Percentiles rank a stretch among this genome's conserved stretches.
phyloP scores from a whole-genome alignment of 371 early-diverging fungal species.

The Mucor plumbeus region DNA sequence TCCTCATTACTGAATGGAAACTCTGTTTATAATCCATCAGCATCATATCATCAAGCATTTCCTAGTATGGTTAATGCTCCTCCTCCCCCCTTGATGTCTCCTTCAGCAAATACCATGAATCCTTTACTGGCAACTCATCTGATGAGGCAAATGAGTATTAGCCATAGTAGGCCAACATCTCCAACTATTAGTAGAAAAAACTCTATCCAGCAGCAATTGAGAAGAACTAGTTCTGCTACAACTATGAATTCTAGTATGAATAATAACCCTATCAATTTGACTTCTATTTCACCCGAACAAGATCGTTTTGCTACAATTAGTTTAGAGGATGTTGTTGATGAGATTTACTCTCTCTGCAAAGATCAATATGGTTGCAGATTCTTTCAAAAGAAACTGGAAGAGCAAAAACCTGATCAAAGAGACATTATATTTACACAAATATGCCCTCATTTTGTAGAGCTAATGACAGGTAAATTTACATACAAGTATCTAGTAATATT shows the following conservation, averaged over 20 bases:
- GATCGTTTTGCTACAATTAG: constrained; percentile 67
- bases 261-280: not conserved
- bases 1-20: not conserved
- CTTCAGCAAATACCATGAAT: constrained; percentile 22
- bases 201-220: constrained; percentile 19
- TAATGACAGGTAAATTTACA: constrained; percentile 73
- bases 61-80: not conserved
- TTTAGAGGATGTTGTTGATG: constrained; percentile 73
- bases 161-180: constrained; percentile 27
- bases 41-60: not conserved
- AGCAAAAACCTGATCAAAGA: constrained; percentile 64
- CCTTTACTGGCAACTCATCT: constrained; percentile 34
- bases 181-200: constrained; percentile 25
- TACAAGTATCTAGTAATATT: not conserved
- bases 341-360: constrained; percentile 81
- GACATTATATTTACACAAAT: constrained; percentile 78
- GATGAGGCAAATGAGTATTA: constrained; percentile 28
- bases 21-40: not conserved
- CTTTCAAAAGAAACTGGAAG: constrained; percentile 86
- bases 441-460: constrained; percentile 74
- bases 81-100: constrained; percentile 13
- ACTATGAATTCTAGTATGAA: constrained; percentile 9
- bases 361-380: constrained; percentile 93
- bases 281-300: constrained; percentile 27
- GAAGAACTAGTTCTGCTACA: constrained; percentile 17